Evolutionary conservation across 345 rosid genomes (phyloP), one percentile per base, ranked within the genome.

Genomic region (Hirschfeldia incana): DNA sequence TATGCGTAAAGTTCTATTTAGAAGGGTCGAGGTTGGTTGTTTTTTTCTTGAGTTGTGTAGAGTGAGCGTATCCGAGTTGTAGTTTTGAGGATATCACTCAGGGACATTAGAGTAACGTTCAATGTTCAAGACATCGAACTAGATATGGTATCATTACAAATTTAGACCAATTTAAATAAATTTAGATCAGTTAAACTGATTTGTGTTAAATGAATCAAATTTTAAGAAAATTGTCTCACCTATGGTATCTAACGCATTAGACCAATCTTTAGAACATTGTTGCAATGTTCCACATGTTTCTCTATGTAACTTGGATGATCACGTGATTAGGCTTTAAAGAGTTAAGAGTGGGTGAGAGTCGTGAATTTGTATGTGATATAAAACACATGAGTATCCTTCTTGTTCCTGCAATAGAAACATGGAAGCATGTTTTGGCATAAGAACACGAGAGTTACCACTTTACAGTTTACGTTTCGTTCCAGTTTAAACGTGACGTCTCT

Each of bases 341-440:
- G 30, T 15, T 46, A 49, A 49, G 16, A 63, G 29, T 16, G 26
- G 16, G 29, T 65, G 67, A 55, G 60, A 71, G 8, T 78, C 66
- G 66, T 70, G 76, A 77, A 16, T 34, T 36, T 51, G 71, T 28
- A 53, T 64, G 60, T 71, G 59, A 28, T 28, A 7, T 36, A 29
- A 70, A 36, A 70, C 71, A 70, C 71, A 63, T 70, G 70, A 70
- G 32, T 8, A 51, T 49, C 72, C 72, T 27, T 28, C 29, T 29
- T 53, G 32, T 30, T 51, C 30, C 62, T 13, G 15, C 67, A 67
- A 69, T 5, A 44, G 63, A 61, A 46, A 60, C 62, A 76, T 21
- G 70, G 10, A 77, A 70, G 21, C 65, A 77, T 63, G 76, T 77
- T 77, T 63, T 63, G 32, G 8, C 65, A 70, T 69, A 69, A 33